Conservation (phyloP, 805 yeast genomes). For the Lachancea lanzarotensis region DNA sequence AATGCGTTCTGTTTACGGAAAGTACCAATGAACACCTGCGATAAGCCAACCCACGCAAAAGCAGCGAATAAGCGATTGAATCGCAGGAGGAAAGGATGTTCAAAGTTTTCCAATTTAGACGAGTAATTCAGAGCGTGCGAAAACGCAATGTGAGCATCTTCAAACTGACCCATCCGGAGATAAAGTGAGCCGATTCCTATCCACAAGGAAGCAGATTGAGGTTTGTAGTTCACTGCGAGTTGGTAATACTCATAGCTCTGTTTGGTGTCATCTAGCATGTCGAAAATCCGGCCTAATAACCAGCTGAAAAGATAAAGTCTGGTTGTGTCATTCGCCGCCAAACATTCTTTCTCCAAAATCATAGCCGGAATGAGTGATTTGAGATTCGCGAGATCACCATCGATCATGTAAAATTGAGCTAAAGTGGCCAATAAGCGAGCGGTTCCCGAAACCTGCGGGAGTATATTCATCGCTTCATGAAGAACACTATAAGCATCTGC, state of each 20-base stretch:
- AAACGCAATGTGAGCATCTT: conserved; percentile 62
- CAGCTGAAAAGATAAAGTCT: conserved; percentile 7
- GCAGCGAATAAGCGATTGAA: conserved; percentile 20
- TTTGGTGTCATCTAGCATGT: conserved; percentile 11
- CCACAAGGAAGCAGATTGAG: conserved; percentile 50
- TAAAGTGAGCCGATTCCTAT: conserved; percentile 58
- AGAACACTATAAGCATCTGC: background rate
- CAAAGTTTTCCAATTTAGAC: conserved; percentile 4
- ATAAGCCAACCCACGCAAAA: conserved; percentile 27
- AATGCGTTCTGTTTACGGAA: conserved; percentile 16
- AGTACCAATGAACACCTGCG: conserved; percentile 22
- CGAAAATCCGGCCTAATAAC: conserved; percentile 6
- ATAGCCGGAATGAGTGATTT: conserved; percentile 2
- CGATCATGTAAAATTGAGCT: conserved; percentile 6
- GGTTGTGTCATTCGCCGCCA: background rate
- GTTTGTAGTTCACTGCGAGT: conserved; percentile 13
- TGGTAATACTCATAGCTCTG: conserved; percentile 20
- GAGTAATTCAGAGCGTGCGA: conserved; percentile 42
- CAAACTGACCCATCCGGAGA: conserved; percentile 50
- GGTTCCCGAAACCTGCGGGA: conserved; percentile 5
- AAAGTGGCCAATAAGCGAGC: conserved; percentile 3
- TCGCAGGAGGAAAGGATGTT: conserved; percentile 7
- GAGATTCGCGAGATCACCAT: background rate
- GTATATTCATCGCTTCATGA: conserved; percentile 4
- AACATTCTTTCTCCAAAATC: conserved; percentile 1